Conservation (phyloP, 495 filamentous ascomycete species). For the Articulospora tetracladia region DNA sequence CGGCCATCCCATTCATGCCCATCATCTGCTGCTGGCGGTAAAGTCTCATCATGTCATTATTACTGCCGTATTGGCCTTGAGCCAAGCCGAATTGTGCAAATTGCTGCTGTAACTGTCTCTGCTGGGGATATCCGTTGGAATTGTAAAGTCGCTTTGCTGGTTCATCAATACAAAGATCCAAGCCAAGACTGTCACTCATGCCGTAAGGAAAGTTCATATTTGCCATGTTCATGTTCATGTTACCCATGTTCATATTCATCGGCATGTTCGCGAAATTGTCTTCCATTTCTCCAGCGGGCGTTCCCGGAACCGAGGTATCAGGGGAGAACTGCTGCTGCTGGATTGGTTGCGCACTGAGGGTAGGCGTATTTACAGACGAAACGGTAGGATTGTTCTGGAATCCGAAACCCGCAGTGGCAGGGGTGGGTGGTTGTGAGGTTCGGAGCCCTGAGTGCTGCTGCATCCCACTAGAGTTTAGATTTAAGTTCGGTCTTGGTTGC, state of each 20-base stretch:
- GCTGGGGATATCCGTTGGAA: constrained; percentile 67
- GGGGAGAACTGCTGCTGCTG: constrained; percentile 65
- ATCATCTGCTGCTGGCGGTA: constrained; percentile 72
- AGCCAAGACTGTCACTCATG: constrained; percentile 27
- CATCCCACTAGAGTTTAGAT: constrained; percentile 55
- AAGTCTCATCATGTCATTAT: constrained; percentile 67
- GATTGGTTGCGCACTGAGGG: constrained; percentile 55
- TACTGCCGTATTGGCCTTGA: constrained; percentile 68
- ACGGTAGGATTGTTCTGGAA: constrained; percentile 95
- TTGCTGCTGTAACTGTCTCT: constrained; percentile 54
- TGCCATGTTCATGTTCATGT: constrained; percentile 44
- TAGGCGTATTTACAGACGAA: constrained; percentile 96
- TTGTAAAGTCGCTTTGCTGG: constrained; percentile 92
- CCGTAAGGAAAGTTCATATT: constrained; percentile 34
- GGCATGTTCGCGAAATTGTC: constrained; percentile 59
- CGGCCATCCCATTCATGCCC: constrained; percentile 33
- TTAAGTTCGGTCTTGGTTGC: constrained; percentile 66
- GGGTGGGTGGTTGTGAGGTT: constrained; percentile 81
- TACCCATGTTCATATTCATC: constrained; percentile 53
- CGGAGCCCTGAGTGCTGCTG: constrained; percentile 75
- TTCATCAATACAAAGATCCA: constrained; percentile 86
- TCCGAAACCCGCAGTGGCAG: constrained; percentile 64
- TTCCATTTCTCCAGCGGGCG: constrained; percentile 55
- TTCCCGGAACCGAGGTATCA: constrained; percentile 71
- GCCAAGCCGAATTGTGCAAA: constrained; percentile 59